Percentiles rank a stretch among this genome's conserved stretches.
These are phyloP conservation scores for Microdochium paspali DNA, from an alignment of 2,329 filamentous ascomycete species.

Conservation along the genomic window DNA sequence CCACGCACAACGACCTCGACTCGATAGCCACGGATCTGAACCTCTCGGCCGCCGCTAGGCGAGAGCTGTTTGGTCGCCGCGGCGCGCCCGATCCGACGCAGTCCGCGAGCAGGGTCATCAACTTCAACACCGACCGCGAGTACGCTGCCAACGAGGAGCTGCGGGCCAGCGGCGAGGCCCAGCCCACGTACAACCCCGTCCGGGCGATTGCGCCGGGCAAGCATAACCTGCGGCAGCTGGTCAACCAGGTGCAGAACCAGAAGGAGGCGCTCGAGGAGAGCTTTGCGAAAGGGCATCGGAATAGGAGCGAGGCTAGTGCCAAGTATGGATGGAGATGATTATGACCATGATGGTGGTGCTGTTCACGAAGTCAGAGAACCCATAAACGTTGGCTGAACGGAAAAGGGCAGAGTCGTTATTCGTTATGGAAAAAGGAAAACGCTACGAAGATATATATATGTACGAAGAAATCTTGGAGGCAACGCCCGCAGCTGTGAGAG, in stretches of 20 bases:
- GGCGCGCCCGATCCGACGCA: conserved; percentile 25
- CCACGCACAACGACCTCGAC: conserved; percentile 39
- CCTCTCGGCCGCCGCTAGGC: conserved; percentile 64
- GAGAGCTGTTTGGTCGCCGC: conserved; percentile 75
- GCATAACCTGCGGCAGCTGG: conserved; percentile 79
- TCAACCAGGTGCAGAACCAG: conserved; percentile 74
- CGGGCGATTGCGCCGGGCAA: conserved; percentile 78
- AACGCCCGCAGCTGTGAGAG: background rate
- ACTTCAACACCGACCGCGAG: conserved; percentile 83
- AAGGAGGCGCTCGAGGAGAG: conserved; percentile 85
- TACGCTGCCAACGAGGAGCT: conserved; percentile 78
- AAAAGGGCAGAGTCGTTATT: background rate
- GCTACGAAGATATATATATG: background rate
- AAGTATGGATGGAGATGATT: conserved; percentile 67
- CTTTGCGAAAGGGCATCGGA: conserved; percentile 72
- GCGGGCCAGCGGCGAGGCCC: conserved; percentile 59
- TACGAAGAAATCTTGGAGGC: background rate
- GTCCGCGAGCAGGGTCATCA: conserved; percentile 59
- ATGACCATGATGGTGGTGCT: background rate
- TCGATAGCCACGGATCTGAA: conserved; percentile 70
- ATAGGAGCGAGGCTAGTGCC: conserved; percentile 71
- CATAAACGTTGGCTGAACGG: background rate
- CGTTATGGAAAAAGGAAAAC: background rate
- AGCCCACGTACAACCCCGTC: conserved; percentile 66
- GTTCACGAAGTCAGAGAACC: too few species aligned